Evolutionary conservation across 2,329 filamentous ascomycete species (phyloP).

Genomic region (Penicillium sp.): DNA sequence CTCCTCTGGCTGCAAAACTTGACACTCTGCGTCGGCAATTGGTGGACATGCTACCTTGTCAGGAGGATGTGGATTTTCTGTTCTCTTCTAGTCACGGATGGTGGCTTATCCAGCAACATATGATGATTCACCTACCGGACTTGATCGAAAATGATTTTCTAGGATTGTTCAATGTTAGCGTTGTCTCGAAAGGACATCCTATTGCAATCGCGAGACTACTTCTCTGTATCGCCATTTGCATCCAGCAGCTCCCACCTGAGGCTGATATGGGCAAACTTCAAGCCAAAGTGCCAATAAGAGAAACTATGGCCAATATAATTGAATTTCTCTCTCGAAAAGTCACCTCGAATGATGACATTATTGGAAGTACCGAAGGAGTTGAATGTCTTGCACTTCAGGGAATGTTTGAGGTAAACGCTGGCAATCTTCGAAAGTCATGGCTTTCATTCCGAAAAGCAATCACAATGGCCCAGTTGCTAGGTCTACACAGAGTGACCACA

Average conservation of each 20-base stretch:
- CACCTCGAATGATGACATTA: slow-evolving; percentile 8
- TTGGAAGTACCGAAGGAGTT: slow-evolving; percentile 5
- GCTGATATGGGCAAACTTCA: neutral
- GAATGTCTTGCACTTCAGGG: slow-evolving; percentile 12
- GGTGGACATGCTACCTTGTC: slow-evolving; percentile 5
- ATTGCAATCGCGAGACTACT: slow-evolving; percentile 10
- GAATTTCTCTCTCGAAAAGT: slow-evolving; percentile 3
- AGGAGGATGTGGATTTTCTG: slow-evolving; percentile 9
- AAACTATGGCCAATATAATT: slow-evolving; percentile 2
- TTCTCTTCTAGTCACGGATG: slow-evolving; percentile 11
- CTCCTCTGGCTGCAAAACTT: neutral
- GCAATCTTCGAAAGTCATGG: slow-evolving; percentile 9
- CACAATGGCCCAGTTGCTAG: slow-evolving; percentile 6
- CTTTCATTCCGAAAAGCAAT: slow-evolving; percentile 8
- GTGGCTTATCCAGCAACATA: slow-evolving; percentile 16
- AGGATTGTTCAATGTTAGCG: neutral
- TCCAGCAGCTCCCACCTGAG: slow-evolving; percentile 11
- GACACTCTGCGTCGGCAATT: slow-evolving; percentile 6
- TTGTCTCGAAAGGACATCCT: neutral
- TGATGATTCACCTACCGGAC: slow-evolving; percentile 7
- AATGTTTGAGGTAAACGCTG: slow-evolving; percentile 8
- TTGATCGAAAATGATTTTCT: neutral
- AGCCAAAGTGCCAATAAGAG: neutral
- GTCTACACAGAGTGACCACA: slow-evolving; percentile 5
- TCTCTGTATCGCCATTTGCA: slow-evolving; percentile 11